Conservation (phyloP, 768 basidiomycete genomes). For the Lentinula detonsa region DNA sequence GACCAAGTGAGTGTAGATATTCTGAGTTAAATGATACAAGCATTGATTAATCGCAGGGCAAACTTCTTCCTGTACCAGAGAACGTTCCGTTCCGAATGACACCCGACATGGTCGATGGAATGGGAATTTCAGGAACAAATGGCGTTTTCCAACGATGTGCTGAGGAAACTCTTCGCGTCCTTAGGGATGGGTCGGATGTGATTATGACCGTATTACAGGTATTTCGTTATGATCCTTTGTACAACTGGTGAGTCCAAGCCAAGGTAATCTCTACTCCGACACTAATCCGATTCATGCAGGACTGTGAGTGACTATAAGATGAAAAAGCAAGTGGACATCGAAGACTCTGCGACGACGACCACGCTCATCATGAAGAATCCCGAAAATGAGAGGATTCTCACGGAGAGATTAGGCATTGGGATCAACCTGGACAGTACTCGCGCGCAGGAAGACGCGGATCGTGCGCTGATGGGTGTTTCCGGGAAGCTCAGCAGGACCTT, state of each 20-base stretch:
- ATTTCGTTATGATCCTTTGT: constrained; percentile 93
- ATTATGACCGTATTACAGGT: constrained; percentile 95
- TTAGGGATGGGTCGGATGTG: constrained; percentile 78
- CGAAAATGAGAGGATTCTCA: constrained; percentile 9
- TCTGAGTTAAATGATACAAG: constrained; percentile 1
- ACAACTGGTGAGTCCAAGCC: constrained; percentile 68
- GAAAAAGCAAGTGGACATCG: constrained; percentile 54
- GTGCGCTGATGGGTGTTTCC: constrained; percentile 74
- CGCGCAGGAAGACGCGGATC: constrained; percentile 84
- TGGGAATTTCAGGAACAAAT: constrained; percentile 84
- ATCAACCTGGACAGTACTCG: constrained; percentile 61
- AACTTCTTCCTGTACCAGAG: constrained; percentile 73
- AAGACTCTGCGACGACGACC: constrained; percentile 18
- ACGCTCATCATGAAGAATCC: constrained; percentile 15
- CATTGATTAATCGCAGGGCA: constrained; percentile 55
- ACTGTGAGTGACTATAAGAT: constrained; percentile 70
- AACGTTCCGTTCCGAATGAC: constrained; percentile 94
- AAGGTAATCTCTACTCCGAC: not conserved
- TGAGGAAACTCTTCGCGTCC: constrained; percentile 89
- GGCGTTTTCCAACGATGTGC: constrained; percentile 95
- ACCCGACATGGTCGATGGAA: constrained; percentile 87
- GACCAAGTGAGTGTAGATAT: constrained; percentile 59
- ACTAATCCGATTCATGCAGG: constrained; percentile 31
- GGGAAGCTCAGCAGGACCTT: constrained; percentile 80
- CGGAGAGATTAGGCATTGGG: constrained; percentile 38